Conservation (phyloP, 768 basidiomycete species). For the Cytidiella melzeri region DNA sequence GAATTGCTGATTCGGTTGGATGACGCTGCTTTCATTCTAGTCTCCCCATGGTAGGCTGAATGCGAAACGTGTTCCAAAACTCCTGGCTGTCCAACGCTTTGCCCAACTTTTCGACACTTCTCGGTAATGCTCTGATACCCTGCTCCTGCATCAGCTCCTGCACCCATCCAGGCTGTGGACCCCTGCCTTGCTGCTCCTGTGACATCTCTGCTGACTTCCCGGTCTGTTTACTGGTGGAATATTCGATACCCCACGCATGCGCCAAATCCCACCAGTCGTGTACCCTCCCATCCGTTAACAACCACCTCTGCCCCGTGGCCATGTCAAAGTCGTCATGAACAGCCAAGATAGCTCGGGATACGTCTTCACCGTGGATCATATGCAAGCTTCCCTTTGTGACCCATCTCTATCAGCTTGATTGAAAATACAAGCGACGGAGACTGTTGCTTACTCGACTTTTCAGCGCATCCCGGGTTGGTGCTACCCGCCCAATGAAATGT, state of each 20-base stretch:
- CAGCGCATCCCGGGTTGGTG: slow-evolving; percentile 49
- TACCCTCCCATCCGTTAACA: slow-evolving; percentile 47
- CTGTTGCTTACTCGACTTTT: slow-evolving; percentile 35
- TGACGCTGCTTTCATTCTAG: slow-evolving; percentile 12
- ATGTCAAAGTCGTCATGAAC: slow-evolving; percentile 39
- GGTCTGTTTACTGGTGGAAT: slow-evolving; percentile 11
- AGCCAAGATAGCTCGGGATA: slow-evolving; percentile 55
- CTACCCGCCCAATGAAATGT: slow-evolving; percentile 50
- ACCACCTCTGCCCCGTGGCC: slow-evolving; percentile 48
- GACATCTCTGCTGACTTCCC: not conserved
- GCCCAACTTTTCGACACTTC: slow-evolving; percentile 41
- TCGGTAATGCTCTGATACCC: slow-evolving; percentile 45
- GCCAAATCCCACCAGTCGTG: slow-evolving; percentile 70
- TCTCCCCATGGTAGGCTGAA: slow-evolving; percentile 37
- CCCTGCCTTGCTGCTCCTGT: slow-evolving; percentile 12
- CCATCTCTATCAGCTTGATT: not conserved
- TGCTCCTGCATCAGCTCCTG: slow-evolving; percentile 51
- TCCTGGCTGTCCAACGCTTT: slow-evolving; percentile 53
- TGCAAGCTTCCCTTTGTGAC: slow-evolving; percentile 58
- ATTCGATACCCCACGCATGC: slow-evolving; percentile 41
- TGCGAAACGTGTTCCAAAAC: slow-evolving; percentile 47
- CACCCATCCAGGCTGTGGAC: slow-evolving; percentile 47
- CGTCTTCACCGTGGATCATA: slow-evolving; percentile 55
- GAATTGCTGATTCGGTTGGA: too few relatives aligned
- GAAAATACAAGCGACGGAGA: too few relatives aligned